Percentiles rank a stretch among this genome's conserved stretches.
Conservation (phyloP, 306 rosid species). For the Dryas drummondii region DNA sequence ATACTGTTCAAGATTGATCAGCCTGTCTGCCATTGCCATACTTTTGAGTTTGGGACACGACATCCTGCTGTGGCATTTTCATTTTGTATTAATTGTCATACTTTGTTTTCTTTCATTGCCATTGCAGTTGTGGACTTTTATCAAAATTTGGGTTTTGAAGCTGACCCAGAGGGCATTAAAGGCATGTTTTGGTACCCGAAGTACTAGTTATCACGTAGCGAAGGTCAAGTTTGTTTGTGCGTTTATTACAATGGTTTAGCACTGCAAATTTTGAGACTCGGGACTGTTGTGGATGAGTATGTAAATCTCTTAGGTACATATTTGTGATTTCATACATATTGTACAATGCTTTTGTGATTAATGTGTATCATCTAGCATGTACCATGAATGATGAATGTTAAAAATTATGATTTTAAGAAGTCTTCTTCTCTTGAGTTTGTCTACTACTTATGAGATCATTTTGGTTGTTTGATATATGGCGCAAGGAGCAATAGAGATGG, state of each 20-base stretch:
- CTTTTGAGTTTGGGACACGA: not conserved
- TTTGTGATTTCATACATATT: no score
- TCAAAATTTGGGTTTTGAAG: slow-evolving; percentile 84
- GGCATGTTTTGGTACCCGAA: slow-evolving; percentile 98
- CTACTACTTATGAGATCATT: no score
- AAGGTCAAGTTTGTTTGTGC: slow-evolving; percentile 23
- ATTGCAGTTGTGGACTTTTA: slow-evolving; percentile 88
- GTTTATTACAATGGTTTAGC: not conserved
- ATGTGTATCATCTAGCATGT: no score
- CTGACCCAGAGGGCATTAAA: slow-evolving; percentile 96
- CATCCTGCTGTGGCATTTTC: not conserved
- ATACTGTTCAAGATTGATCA: not conserved
- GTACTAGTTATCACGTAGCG: slow-evolving; percentile 28
- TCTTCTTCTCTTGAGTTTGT: no score
- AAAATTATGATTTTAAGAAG: no score
- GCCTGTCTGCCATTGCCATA: slow-evolving; percentile 15
- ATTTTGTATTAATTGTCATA: slow-evolving; percentile 11
- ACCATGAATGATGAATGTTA: no score
- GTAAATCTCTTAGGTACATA: no score
- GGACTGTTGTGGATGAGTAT: no score
- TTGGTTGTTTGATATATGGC: no score
- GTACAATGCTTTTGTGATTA: no score
- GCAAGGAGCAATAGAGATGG: no score
- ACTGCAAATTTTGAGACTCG: not conserved
- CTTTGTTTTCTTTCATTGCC: slow-evolving; percentile 23